phyloP scores from a whole-genome alignment of 2,329 filamentous ascomycete species.

The Capronia epimyces region DNA sequence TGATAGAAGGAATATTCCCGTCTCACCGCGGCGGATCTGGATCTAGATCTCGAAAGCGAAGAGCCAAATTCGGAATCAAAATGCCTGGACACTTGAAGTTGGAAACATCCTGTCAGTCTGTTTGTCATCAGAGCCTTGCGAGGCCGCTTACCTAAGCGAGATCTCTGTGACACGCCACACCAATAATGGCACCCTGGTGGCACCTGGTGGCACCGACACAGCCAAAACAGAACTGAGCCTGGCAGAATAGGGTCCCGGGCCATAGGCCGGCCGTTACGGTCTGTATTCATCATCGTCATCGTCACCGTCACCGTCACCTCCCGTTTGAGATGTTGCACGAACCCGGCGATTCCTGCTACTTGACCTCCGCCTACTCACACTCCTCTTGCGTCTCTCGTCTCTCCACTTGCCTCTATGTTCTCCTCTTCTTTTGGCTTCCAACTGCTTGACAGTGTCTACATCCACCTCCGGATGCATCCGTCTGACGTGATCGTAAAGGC shows the following conservation, averaged over 20 bases:
- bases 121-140: not conserved
- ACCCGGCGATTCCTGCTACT: not conserved
- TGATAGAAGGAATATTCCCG: too few species aligned
- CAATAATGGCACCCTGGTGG: not conserved
- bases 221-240: not conserved
- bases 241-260: not conserved
- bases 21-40: too few species aligned
- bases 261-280: not conserved
- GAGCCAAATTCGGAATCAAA: too few species aligned
- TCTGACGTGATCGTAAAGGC: slow-evolving; percentile 27
- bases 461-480: slow-evolving; percentile 28
- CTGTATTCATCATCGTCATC: not conserved
- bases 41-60: too few species aligned
- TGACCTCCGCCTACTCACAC: slow-evolving; percentile 2
- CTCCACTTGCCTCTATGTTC: slow-evolving; percentile 20
- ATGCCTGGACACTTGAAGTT: too few species aligned
- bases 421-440: slow-evolving; percentile 14
- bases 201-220: not conserved
- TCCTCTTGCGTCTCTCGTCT: slow-evolving; percentile 14
- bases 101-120: too few species aligned
- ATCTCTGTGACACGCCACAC: not conserved
- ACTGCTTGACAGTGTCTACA: slow-evolving; percentile 21
- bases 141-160: not conserved
- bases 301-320: not conserved
- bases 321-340: not conserved